A percentile compares a stretch with the other conserved stretches of the same genome.
These are phyloP conservation scores for Lactifluus subvellereus DNA, from an alignment of 768 basidiomycete species.

Conservation along the genomic window DNA sequence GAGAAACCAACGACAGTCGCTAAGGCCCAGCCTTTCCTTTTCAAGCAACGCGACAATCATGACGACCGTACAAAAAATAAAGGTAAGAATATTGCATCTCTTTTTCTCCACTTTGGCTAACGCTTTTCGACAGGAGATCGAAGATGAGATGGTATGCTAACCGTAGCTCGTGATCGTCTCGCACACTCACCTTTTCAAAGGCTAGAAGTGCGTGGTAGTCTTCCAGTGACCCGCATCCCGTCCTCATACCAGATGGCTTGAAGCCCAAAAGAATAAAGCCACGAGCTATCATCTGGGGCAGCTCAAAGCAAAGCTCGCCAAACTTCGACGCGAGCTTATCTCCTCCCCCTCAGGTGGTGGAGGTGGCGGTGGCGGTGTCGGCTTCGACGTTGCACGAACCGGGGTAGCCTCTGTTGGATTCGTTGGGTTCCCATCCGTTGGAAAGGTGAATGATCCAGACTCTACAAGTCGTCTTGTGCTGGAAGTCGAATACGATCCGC, in stretches of 20 bases:
- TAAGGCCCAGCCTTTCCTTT: conserved; percentile 4
- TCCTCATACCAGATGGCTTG: conserved; percentile 18
- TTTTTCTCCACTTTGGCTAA: conserved; percentile 23
- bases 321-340: conserved; percentile 91
- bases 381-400: conserved; percentile 97
- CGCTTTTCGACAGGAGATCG: conserved; percentile 60
- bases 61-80: conserved; percentile 90
- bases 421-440: conserved; percentile 88
- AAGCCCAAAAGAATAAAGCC: conserved; percentile 94
- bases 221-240: conserved; percentile 13
- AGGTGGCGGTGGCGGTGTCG: conserved; percentile 83
- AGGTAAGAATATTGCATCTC: conserved; percentile 38
- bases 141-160: conserved; percentile 88
- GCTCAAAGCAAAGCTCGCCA: conserved; percentile 97
- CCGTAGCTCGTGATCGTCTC: conserved; percentile 18
- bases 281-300: conserved; percentile 95
- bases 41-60: conserved; percentile 37
- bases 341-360: conserved; percentile 66
- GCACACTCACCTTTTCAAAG: conserved; percentile 38
- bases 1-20: not conserved
- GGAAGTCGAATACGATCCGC: conserved; percentile 7
- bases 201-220: conserved; percentile 61
- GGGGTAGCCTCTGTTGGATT: conserved; percentile 97
- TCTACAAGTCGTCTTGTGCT: conserved; percentile 1
- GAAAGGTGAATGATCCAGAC: conserved; percentile 52